Base-by-base conservation (phyloP, 441 rosid species). In the Pelargonium australe region DNA sequence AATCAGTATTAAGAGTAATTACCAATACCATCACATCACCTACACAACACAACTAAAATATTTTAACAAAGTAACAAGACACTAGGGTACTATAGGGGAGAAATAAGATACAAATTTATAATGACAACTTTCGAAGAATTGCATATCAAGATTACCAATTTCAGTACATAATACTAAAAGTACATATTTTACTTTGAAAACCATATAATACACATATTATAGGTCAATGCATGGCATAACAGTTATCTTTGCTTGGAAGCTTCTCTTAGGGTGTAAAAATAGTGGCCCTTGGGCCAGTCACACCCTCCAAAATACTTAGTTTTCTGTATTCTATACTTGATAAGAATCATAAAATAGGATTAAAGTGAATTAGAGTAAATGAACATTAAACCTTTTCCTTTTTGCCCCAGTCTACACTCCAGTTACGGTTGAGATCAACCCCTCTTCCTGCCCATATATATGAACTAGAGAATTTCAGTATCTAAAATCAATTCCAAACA, bases 371-470 rank as follows among this genome's bases (percentile, higher is more conserved):
- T 34, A 34, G 37, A 1, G 4, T 64, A 34, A 16, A 70, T 41
- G 34, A 19, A 76, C 2, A 64, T 45, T 57, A 58, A 43, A 92
- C 99, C 92, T 95, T 86, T 82, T 95, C 99, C 77, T 92, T 95
- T 83, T 87, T 95, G 63, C 98, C 99, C 99, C 99, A 92, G 71
- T 95, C 97, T 58, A 95, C 97, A 14, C 95, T 88, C 99, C 99
- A 95, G 63, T 95, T 95, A 68, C 99, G 82, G 81, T 95, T 92
- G 66, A 95, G 90, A 81, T 95, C 99, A 72, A 95, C 99, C 70
- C 96, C 99, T 82, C 99, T 88, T 57, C 98, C 99, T 95, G 84
- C 77, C 70, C 69, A 49, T 64, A 40, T 72, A 69, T 75, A 14
- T 5, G 62, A 65, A 31, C 58, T 60, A 65, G 20, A 64, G 73